A percentile compares a stretch with the other conserved stretches of the same genome.
phyloP scores from a whole-genome alignment of 768 basidiomycete genomes.

The Rhizopogon vesiculosus region DNA sequence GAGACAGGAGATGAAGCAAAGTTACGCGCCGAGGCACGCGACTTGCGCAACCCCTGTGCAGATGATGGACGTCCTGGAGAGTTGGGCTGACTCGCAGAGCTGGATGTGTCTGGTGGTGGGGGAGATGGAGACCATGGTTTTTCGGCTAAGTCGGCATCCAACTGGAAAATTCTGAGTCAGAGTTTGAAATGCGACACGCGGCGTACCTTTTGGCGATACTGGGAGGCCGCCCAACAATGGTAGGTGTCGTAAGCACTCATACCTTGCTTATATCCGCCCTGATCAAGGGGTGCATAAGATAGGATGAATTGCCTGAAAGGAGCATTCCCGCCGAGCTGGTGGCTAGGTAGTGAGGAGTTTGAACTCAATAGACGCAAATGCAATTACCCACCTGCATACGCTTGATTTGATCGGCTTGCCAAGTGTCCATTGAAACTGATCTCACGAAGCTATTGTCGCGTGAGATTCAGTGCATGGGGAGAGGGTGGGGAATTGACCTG shows the following conservation, averaged over 20 bases:
- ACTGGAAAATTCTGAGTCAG: slow-evolving; percentile 41
- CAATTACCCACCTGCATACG: slow-evolving; percentile 75
- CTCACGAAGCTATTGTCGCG: slow-evolving; percentile 67
- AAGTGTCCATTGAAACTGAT: slow-evolving; percentile 95
- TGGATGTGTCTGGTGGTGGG: slow-evolving; percentile 48
- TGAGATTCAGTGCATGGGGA: background rate
- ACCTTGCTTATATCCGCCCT: slow-evolving; percentile 64
- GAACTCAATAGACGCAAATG: slow-evolving; percentile 2
- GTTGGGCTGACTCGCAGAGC: slow-evolving; percentile 29
- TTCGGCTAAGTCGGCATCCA: slow-evolving; percentile 72
- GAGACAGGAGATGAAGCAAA: slow-evolving; percentile 41
- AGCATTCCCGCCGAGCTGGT: slow-evolving; percentile 82
- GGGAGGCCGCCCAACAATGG: slow-evolving; percentile 90
- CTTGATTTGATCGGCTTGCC: slow-evolving; percentile 83
- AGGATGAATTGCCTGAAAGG: slow-evolving; percentile 77
- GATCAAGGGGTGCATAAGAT: slow-evolving; percentile 59
- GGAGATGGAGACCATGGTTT: slow-evolving; percentile 75
- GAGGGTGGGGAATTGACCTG: slow-evolving; percentile 39
- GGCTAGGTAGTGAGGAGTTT: slow-evolving; percentile 6
- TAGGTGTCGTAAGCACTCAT: slow-evolving; percentile 73
- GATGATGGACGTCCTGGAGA: slow-evolving; percentile 62
- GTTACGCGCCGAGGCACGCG: slow-evolving; percentile 65
- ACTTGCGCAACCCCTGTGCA: slow-evolving; percentile 83
- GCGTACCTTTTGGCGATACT: slow-evolving; percentile 88
- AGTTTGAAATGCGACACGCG: background rate